Evolutionary conservation across 192 early-diverging fungal species (phyloP).

Genomic region (Entomortierella lignicola): DNA sequence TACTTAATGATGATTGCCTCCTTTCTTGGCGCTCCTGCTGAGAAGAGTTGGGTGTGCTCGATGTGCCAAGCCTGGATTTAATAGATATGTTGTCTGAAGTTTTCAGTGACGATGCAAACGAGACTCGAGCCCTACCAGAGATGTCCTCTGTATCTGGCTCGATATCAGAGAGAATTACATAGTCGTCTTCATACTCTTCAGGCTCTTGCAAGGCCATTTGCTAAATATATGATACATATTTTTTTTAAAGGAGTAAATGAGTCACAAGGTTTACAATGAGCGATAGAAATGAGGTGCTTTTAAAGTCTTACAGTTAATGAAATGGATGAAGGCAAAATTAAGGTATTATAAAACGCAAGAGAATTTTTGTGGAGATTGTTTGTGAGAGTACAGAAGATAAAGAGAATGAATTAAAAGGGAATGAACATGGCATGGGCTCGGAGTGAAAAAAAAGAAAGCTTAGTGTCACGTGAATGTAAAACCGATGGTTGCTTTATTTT

Average conservation of each 20-base stretch:
- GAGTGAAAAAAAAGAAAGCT: too few species aligned
- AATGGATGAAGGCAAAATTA: too few species aligned
- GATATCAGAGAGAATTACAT: constrained; percentile 47
- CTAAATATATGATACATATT: not conserved
- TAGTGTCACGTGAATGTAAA: too few species aligned
- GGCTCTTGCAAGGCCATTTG: constrained; percentile 33
- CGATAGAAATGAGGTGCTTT: too few species aligned
- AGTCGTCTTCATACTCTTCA: constrained; percentile 42
- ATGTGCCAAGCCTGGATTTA: not conserved
- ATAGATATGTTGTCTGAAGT: not conserved
- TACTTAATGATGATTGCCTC: too few species aligned
- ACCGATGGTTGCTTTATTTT: not conserved
- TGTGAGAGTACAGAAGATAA: too few species aligned
- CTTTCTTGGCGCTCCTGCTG: not conserved
- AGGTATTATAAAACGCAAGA: too few species aligned
- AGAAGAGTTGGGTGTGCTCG: not conserved
- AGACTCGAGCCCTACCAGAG: not conserved
- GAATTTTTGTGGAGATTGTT: not conserved
- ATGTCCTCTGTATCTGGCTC: constrained; percentile 6
- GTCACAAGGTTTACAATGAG: too few species aligned
- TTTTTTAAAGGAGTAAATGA: too few species aligned
- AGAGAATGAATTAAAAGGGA: too few species aligned
- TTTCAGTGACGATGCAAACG: not conserved
- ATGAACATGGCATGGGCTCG: too few species aligned
- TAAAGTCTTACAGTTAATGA: not conserved